Evolutionary conservation across 2,329 filamentous ascomycete species (phyloP).

Genomic region (Trichoderma atrobrunneum): DNA sequence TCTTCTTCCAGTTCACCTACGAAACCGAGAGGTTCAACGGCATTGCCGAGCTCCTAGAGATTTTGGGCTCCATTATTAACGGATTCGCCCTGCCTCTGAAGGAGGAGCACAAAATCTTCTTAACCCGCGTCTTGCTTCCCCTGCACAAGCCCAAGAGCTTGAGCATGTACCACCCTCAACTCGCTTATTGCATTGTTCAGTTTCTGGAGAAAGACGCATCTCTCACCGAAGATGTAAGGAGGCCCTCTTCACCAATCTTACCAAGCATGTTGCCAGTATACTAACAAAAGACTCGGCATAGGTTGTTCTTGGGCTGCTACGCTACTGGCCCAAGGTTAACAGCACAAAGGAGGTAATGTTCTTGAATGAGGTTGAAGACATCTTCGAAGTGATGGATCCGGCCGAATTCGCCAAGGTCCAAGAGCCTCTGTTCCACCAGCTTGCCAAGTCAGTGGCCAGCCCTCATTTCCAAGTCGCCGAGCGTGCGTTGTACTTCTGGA

Average conservation of each 20-base stretch:
- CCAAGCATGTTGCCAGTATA: not conserved
- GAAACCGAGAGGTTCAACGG: conserved; percentile 98
- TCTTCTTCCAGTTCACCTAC: conserved; percentile 99
- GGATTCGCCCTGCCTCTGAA: conserved; percentile 95
- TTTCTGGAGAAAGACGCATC: conserved; percentile 97
- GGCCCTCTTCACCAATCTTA: not conserved
- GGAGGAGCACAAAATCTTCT: conserved; percentile 97
- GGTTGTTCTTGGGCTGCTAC: conserved; percentile 89
- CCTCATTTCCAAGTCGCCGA: conserved; percentile 99
- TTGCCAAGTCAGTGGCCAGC: conserved; percentile 96
- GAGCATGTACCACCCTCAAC: conserved; percentile 99
- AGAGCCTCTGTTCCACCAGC: conserved; percentile 93
- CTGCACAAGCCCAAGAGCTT: conserved; percentile 98
- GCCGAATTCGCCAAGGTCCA: conserved; percentile 98
- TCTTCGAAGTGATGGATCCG: conserved; percentile 99
- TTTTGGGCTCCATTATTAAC: conserved; percentile 97
- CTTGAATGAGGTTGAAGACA: conserved; percentile 97
- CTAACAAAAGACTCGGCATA: conserved; percentile 32
- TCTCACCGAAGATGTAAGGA: conserved; percentile 85
- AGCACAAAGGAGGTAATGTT: conserved; percentile 99
- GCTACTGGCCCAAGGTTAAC: conserved; percentile 99
- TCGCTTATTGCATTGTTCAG: conserved; percentile 98
- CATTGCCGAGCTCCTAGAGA: conserved; percentile 93
- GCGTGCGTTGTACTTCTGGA: conserved; percentile 98
- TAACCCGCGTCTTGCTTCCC: conserved; percentile 88